A percentile compares a stretch with the other conserved stretches of the same genome.
Evolutionary conservation across 2,329 filamentous ascomycete species (phyloP).

Genomic region (Phialophora tarda): DNA sequence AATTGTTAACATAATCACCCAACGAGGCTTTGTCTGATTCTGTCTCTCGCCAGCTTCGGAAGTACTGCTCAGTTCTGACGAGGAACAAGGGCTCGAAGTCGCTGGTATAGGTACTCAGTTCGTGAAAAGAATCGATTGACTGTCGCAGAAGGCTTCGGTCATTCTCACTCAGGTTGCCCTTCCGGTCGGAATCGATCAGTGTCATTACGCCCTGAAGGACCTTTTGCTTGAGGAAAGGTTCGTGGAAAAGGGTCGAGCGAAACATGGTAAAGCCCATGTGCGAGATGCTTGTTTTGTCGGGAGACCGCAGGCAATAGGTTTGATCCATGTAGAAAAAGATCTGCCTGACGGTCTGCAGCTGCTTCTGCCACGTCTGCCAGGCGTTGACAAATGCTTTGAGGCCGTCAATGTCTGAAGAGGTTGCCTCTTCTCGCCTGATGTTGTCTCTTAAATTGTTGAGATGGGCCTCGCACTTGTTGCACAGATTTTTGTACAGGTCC

Average conservation of each 20-base stretch:
- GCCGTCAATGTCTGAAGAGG: constrained; percentile 66
- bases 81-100: constrained; percentile 81
- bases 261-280: constrained; percentile 82
- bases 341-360: constrained; percentile 78
- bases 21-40: constrained; percentile 67
- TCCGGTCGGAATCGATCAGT: constrained; percentile 75
- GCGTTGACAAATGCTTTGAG: constrained; percentile 64
- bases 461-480: constrained; percentile 69
- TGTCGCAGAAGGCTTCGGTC: constrained; percentile 73
- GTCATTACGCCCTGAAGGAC: constrained; percentile 75
- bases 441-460: constrained; percentile 62
- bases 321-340: constrained; percentile 95
- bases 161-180: constrained; percentile 56
- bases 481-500: constrained; percentile 70
- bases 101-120: constrained; percentile 79
- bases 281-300: constrained; percentile 73
- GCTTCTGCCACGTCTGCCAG: constrained; percentile 80
- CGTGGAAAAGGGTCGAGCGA: constrained; percentile 64
- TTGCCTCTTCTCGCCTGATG: constrained; percentile 61
- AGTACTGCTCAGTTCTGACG: constrained; percentile 69
- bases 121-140: constrained; percentile 79
- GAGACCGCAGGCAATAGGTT: constrained; percentile 78
- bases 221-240: constrained; percentile 58
- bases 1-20: constrained; percentile 75
- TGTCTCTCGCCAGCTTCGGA: constrained; percentile 70